Base-by-base conservation (phyloP, 2,329 filamentous ascomycete species). In the Fusarium luffae region DNA sequence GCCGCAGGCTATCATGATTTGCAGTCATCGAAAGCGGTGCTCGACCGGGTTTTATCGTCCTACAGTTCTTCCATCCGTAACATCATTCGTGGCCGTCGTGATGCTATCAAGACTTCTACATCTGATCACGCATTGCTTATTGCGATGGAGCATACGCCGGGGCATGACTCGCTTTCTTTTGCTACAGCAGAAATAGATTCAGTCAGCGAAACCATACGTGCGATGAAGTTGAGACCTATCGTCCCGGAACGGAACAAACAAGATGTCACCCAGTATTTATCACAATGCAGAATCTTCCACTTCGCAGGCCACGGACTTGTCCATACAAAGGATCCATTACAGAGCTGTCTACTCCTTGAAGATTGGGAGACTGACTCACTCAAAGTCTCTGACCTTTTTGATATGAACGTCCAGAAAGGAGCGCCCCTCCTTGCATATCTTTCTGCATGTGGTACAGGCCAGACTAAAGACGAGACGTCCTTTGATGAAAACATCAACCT, bases 401-500 rank as follows among this genome's bases (percentile, higher is more conserved):
- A 61, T 13, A 23, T 50, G 11, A 55, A 64, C 8, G 4, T 61
- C 5, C 11, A 30, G 10, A 25, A 42, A 10, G 25, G 4, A 0
- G 3, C 23, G 1, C 61, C 57, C 1, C 55, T 64, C 1, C 49
- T 64, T 12, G 57, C 49, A 4, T 64, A 64, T 8, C 49, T 64
- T 2, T 62, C 61, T 0, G 61, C 57, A 3, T 62, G 57, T 9
- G 40, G 44, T 2, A 64, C 57, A 0, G 57, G 50, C 1, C 49
- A 55, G 44, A 60, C 50, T 30, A 56, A 64, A 25, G 10, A 49
- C 3, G 30, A 56, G 37, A 51, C 13, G 0, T 46, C 27, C 2
- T 48, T 58, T 2, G 50, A 62, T 14, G 61, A 64, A 18, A 51
- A 30, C 0, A 56, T 56, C 2, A 41, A 62, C 32, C 61, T 61